Evolutionary conservation across 1,139 yeast species (phyloP), one percentile per base, ranked within the genome.

Genomic region (Lipomyces yarrowii): DNA sequence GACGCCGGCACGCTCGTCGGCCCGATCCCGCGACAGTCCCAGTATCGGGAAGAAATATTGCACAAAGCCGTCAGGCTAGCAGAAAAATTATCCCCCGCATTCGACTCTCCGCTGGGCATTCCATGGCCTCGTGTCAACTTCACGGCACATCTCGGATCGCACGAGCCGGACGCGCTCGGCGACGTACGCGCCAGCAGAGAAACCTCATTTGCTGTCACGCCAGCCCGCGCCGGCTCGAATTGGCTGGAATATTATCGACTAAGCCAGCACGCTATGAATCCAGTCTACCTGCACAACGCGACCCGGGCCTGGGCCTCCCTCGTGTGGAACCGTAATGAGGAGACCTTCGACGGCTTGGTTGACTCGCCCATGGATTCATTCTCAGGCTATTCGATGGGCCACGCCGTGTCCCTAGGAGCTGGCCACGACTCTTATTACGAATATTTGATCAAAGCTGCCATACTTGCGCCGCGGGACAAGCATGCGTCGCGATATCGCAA

Each of bases 361-460:
- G 97, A 97, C 3, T 89, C 91, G 54, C 90, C 82, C 73, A 87
- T 92, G 57, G 81, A 86, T 60, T 93, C 96, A 2, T 87, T 86
- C 52, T 83, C 88, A 0, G 97, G 96, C 1, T 79, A 81, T 70
- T 91, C 85, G 76, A 86, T 83, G 71, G 91, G 91, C 0, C 74
- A 76, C 1, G 77, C 84, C 67, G 90, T 92, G 67, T 84, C 97
- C 70, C 79, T 92, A 67, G 98, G 98, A 0, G 90, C 96, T 0
- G 83, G 97, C 72, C 98, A 96, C 62, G 98, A 92, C 76, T 90
- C 97, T 0, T 92, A 91, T 76, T 93, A 93, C 74, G 98, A 92
- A 78, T 91, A 91, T 76, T 81, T 93, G 64, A 81, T 92, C 73
- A 93, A 93, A 76, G 97, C 92, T 77, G 91, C 88, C 74, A 78